phyloP scores from a whole-genome alignment of 148 eudicot species.

The Rhododendron kiyosumense region DNA sequence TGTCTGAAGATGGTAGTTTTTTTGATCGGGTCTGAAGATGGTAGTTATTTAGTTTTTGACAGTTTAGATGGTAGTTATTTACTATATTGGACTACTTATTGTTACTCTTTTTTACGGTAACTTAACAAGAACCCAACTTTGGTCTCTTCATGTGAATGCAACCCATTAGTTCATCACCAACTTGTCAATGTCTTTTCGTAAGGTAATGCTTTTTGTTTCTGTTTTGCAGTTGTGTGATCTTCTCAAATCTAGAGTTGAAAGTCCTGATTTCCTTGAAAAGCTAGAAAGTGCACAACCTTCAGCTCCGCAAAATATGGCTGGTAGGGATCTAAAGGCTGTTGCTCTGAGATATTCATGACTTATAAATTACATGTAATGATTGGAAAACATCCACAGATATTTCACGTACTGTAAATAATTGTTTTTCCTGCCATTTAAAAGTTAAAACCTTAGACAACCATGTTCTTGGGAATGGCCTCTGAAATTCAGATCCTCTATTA shows the following conservation, averaged over 20 bases:
- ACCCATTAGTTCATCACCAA: not conserved
- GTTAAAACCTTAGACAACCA: not conserved
- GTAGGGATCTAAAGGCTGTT: constrained; percentile 30
- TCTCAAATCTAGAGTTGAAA: constrained; percentile 63
- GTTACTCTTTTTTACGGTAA: not conserved
- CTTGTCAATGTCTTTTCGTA: not conserved
- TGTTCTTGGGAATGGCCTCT: not conserved
- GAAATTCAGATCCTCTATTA: not conserved
- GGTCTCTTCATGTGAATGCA: not conserved
- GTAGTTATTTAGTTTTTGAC: too few species aligned
- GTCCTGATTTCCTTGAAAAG: constrained; percentile 73
- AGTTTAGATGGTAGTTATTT: too few species aligned
- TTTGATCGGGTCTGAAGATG: not conserved
- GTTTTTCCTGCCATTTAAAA: not conserved
- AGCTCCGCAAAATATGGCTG: constrained; percentile 43
- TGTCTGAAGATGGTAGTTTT: not conserved
- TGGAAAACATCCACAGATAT: not conserved
- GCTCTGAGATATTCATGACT: not conserved
- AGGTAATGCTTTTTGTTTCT: constrained; percentile 4
- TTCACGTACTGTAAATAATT: not conserved
- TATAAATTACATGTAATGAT: not conserved
- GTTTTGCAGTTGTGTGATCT: constrained; percentile 61
- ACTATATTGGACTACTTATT: not conserved
- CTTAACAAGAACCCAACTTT: not conserved
- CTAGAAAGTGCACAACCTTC: constrained; percentile 62